Conservation (phyloP, 2,329 filamentous ascomycete genomes). For the Trichoderma endophyticum region DNA sequence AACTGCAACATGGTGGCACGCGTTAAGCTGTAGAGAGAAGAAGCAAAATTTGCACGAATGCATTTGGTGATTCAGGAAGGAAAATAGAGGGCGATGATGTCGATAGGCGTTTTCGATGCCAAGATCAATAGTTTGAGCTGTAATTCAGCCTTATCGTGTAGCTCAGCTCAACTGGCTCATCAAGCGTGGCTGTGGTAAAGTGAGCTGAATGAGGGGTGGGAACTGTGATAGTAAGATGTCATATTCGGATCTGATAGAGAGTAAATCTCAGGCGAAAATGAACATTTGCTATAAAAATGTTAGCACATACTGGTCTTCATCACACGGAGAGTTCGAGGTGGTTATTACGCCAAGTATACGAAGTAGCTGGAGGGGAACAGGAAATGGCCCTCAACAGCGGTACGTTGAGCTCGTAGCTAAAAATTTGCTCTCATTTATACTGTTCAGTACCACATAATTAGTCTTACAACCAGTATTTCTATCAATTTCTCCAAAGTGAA, state of each 20-base stretch:
- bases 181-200: background rate
- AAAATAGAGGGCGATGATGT: background rate
- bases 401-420: background rate
- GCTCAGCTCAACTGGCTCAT: background rate
- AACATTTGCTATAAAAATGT: background rate
- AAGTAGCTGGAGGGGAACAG: background rate
- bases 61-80: background rate
- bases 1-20: background rate
- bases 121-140: background rate
- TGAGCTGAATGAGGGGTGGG: background rate
- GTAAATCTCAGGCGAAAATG: background rate
- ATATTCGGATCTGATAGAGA: background rate
- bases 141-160: background rate
- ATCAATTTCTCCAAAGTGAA: background rate
- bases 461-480: background rate
- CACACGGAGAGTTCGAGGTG: background rate
- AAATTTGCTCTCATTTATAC: background rate
- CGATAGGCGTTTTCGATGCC: background rate
- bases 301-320: background rate
- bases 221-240: background rate
- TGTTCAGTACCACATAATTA: background rate
- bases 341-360: background rate
- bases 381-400: background rate
- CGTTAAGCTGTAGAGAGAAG: background rate
- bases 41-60: background rate